Conservation (phyloP, 257 asterid genomes). For the Solanum chmielewskii region DNA sequence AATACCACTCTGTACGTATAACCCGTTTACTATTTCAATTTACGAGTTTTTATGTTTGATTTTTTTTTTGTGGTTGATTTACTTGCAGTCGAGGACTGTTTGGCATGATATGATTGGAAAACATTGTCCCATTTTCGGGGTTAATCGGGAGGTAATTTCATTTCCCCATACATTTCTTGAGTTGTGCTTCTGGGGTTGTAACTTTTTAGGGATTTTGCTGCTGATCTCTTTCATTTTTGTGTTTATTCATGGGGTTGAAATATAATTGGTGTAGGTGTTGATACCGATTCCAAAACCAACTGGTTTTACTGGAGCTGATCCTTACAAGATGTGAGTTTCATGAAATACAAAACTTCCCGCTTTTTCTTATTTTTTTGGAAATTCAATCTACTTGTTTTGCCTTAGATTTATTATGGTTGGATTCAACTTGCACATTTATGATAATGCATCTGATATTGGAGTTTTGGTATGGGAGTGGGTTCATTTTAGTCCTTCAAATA, state of each 20-base stretch:
- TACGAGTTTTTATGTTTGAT: not conserved
- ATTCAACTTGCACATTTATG: not conserved
- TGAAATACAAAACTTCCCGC: not conserved
- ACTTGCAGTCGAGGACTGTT: constrained; percentile 69
- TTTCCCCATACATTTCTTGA: not conserved
- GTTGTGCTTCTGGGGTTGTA: not conserved
- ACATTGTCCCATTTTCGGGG: constrained; percentile 87
- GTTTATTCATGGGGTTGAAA: not conserved
- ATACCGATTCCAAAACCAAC: constrained; percentile 84
- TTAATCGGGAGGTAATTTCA: constrained; percentile 71
- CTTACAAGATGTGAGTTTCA: constrained; percentile 68
- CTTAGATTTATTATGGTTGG: not conserved
- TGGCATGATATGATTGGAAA: constrained; percentile 98
- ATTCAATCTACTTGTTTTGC: not conserved
- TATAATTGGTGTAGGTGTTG: constrained; percentile 36
- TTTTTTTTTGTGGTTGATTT: not conserved
- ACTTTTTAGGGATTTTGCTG: not conserved
- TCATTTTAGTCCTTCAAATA: too few species aligned
- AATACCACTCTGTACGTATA: constrained; percentile 63
- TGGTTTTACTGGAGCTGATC: constrained; percentile 95
- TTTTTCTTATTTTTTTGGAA: not conserved
- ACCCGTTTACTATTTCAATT: not conserved
- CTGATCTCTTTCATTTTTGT: not conserved
- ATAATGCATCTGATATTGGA: not conserved
- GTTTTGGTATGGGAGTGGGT: too few species aligned